A percentile compares a stretch with the other conserved stretches of the same genome.
phyloP scores from a whole-genome alignment of 441 rosid genomes.

The Daphne laureola region DNA sequence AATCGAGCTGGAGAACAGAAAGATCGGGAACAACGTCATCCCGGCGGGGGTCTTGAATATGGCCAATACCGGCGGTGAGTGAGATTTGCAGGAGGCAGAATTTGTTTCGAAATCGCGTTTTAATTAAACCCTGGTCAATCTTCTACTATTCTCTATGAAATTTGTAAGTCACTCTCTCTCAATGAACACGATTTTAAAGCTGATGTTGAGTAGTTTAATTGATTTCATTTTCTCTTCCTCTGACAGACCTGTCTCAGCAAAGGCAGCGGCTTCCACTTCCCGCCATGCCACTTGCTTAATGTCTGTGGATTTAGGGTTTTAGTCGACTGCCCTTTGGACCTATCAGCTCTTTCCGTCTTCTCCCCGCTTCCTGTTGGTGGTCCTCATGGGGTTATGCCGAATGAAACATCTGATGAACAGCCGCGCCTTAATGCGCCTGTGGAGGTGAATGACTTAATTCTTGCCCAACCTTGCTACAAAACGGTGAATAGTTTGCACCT shows the following conservation, averaged over 20 bases:
- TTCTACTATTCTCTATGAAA: too few relatives aligned
- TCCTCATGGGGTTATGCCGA: constrained; percentile 17
- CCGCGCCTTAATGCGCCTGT: constrained; percentile 31
- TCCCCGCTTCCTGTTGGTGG: constrained; percentile 41
- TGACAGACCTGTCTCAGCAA: constrained; percentile 75
- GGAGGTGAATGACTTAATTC: constrained; percentile 36
- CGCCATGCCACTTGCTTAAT: constrained; percentile 59
- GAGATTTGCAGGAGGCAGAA: too few relatives aligned
- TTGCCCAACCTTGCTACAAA: constrained; percentile 77
- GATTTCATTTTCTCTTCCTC: constrained; percentile 1
- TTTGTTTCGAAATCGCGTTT: too few relatives aligned
- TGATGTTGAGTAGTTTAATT: too few relatives aligned
- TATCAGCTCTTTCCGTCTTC: constrained; percentile 57
- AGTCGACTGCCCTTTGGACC: constrained; percentile 73
- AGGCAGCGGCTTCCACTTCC: constrained; percentile 64
- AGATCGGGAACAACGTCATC: too few relatives aligned
- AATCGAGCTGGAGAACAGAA: too few relatives aligned
- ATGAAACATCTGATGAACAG: constrained; percentile 16
- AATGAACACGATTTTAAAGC: too few relatives aligned
- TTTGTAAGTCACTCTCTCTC: too few relatives aligned
- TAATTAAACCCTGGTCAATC: too few relatives aligned
- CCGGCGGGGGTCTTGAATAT: too few relatives aligned
- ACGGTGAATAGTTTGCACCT: constrained; percentile 52
- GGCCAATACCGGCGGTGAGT: too few relatives aligned
- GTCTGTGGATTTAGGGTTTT: constrained; percentile 62